phyloP scores from a whole-genome alignment of 805 yeast species.

The Metschnikowia baotianmanensis region DNA sequence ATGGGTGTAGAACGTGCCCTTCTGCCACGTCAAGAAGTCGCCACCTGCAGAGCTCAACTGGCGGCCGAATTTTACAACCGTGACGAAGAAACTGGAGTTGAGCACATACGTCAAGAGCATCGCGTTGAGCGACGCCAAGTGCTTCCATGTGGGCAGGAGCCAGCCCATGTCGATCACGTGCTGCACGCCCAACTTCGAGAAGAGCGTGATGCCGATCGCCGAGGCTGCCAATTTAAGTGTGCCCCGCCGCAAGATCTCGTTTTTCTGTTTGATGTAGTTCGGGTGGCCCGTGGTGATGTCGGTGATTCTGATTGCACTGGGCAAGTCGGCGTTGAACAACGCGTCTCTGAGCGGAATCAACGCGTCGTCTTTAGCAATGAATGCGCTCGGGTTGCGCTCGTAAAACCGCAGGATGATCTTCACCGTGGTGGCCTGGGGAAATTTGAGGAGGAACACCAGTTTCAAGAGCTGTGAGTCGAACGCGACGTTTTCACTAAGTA shows the following conservation, averaged over 20 bases:
- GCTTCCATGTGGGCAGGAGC: slow-evolving; percentile 38
- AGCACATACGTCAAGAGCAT: slow-evolving; percentile 40
- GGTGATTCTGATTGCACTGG: slow-evolving; percentile 53
- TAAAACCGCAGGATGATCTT: slow-evolving; percentile 26
- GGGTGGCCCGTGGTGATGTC: slow-evolving; percentile 60
- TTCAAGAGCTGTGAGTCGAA: slow-evolving; percentile 27
- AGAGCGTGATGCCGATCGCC: slow-evolving; percentile 33
- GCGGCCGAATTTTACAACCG: slow-evolving; percentile 40
- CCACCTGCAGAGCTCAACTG: slow-evolving; percentile 48
- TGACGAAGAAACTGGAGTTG: slow-evolving; percentile 40
- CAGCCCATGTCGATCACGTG: slow-evolving; percentile 36
- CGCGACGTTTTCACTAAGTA: slow-evolving; percentile 20
- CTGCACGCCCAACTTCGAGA: slow-evolving; percentile 43
- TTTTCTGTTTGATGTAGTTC: slow-evolving; percentile 41
- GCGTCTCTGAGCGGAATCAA: slow-evolving; percentile 63
- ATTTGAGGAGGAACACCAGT: slow-evolving; percentile 30
- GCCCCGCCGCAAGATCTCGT: slow-evolving; percentile 31
- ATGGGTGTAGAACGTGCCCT: slow-evolving; percentile 60
- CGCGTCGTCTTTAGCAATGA: slow-evolving; percentile 40
- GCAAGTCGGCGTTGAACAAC: slow-evolving; percentile 57
- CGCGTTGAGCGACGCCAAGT: slow-evolving; percentile 46
- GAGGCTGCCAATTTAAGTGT: slow-evolving; percentile 29
- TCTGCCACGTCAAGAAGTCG: slow-evolving; percentile 56
- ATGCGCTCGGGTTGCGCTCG: slow-evolving; percentile 23
- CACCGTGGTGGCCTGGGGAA: slow-evolving; percentile 32